Evolutionary conservation across 208 protist genomes (phyloP).

Genomic region (Leishmania gerbilli): DNA sequence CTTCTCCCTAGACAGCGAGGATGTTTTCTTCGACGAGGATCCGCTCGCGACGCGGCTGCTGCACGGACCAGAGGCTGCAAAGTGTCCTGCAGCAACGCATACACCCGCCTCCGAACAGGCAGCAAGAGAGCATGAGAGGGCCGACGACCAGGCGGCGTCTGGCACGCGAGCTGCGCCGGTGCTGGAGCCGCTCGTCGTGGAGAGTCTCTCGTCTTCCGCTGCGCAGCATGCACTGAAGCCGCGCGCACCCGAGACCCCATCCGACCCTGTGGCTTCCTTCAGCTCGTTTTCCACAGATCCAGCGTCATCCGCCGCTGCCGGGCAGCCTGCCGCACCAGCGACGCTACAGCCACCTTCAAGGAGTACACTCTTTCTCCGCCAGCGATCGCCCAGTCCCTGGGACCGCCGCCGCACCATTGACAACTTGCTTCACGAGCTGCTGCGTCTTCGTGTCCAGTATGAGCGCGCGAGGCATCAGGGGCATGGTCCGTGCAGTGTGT

Average conservation of each 20-base stretch:
- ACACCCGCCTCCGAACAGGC: not conserved
- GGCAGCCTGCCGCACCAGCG: not conserved
- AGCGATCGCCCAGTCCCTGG: not conserved
- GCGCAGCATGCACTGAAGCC: not conserved
- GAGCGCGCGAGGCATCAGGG: constrained; percentile 2
- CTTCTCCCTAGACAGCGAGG: not conserved
- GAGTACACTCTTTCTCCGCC: not conserved
- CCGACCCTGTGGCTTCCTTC: not conserved
- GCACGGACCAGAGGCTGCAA: not conserved
- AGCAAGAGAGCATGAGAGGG: not conserved
- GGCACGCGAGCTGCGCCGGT: not conserved
- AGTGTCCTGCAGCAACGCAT: not conserved
- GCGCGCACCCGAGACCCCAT: not conserved
- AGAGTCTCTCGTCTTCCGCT: not conserved
- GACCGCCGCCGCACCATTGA: constrained; percentile 3
- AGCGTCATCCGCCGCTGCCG: not conserved
- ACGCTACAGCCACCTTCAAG: not conserved
- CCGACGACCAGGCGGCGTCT: too few species aligned
- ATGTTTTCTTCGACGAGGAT: constrained; percentile 37
- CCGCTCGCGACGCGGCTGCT: constrained; percentile 3
- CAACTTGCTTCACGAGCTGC: constrained; percentile 3
- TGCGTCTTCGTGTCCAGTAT: constrained; percentile 15
- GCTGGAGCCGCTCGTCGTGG: not conserved
- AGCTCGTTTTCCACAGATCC: not conserved
- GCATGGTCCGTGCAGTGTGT: not conserved